Evolutionary conservation across 345 rosid species (phyloP), one percentile per base, ranked within the genome.

Genomic region (Rhodamnia rubescens): DNA sequence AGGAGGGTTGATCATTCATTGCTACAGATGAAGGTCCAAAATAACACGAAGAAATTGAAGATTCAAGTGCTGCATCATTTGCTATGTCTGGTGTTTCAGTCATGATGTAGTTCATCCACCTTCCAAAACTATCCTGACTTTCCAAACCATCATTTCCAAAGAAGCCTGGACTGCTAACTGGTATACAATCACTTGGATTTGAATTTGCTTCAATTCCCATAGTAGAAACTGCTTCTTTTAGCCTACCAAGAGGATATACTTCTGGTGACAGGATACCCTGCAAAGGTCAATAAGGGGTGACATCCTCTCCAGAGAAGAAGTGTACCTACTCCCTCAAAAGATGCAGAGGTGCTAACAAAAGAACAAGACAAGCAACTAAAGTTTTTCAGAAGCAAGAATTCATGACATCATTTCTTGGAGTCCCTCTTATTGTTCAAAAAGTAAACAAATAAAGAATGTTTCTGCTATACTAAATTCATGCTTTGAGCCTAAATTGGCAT

Each of bases 61-160:
- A 83, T 74, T 90, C 91, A 84, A 86, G 90, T 82, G 82, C 83
- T 56, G 92, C 89, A 84, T 89, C 93, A 87, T 91, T 92, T 82
- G 88, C 82, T 50, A 95, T 89, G 59, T 87, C 89, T 8, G 92
- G 90, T 82, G 98, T 88, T 84, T 92, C 93, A 10, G 91, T 85
- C 81, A 93, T 88, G 74, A 94, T 85, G 64, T 81, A 88, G 89
- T 92, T 89, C 88, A 96, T 91, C 99, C 99, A 97, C 89, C 87
- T 91, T 85, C 98, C 95, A 88, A 95, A 93, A 91, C 95, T 97
- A 87, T 93, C 99, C 88, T 94, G 96, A 89, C 92, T 95, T 87
- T 92, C 94, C 86, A 93, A 88, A 90, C 93, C 92, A 58, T 88
- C 92, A 88, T 92, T 85, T 36, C 86, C 89, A 88, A 89, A 87